These are phyloP conservation scores for Leptodontidium sp. DNA, from an alignment of 2,329 filamentous ascomycete genomes.

Conservation along the genomic window DNA sequence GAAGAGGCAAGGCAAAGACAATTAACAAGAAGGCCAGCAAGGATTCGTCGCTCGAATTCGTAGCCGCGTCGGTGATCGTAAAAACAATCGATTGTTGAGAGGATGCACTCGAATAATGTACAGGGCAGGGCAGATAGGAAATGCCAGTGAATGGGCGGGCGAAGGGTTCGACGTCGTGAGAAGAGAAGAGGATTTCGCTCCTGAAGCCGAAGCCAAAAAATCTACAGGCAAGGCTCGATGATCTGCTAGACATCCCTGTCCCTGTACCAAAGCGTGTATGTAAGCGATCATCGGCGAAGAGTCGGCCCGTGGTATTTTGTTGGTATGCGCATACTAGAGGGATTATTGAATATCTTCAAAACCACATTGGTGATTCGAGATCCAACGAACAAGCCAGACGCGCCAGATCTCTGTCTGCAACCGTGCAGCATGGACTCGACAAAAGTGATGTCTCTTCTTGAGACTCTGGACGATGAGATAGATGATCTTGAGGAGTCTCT, in stretches of 20 bases:
- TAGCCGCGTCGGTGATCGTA: slow-evolving; percentile 6
- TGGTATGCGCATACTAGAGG: not conserved
- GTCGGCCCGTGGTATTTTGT: not conserved
- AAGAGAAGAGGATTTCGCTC: not conserved
- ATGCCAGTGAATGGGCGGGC: not conserved
- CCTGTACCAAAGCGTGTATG: too few species aligned
- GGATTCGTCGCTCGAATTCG: slow-evolving; percentile 12
- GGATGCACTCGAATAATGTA: slow-evolving; percentile 23
- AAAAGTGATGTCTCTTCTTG: slow-evolving; percentile 43
- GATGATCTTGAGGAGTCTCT: slow-evolving; percentile 80
- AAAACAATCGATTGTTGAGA: not conserved
- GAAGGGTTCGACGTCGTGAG: slow-evolving; percentile 1
- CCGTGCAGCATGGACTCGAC: slow-evolving; percentile 51
- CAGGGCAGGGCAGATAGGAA: not conserved
- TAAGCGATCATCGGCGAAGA: not conserved
- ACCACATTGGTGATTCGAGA: too few species aligned
- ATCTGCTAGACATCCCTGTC: too few species aligned
- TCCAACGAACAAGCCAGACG: not conserved
- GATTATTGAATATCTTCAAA: not conserved
- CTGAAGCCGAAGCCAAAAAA: not conserved
- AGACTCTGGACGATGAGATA: slow-evolving; percentile 76
- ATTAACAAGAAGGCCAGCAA: slow-evolving; percentile 9
- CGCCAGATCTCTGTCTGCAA: not conserved
- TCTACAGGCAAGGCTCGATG: not conserved
- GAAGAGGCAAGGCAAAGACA: slow-evolving; percentile 4